Base-by-base conservation (phyloP, 176 grass and related monocot species). In the Otatea glauca region DNA sequence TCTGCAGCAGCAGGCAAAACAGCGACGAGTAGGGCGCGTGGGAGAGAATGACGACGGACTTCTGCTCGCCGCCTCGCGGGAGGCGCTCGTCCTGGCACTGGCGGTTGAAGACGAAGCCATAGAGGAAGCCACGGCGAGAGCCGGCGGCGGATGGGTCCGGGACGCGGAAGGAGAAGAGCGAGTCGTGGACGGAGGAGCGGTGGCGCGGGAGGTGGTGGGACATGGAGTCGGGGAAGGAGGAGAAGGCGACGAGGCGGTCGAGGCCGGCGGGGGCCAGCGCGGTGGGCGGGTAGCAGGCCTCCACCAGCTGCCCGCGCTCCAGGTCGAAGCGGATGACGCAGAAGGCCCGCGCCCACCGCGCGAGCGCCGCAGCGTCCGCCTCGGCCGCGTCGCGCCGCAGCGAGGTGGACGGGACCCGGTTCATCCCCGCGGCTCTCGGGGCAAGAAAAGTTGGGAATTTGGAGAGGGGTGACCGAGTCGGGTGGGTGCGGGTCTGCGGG, bases 151-250 rank as follows among this genome's bases (percentile, higher is more conserved):
- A 5, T 0, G 88, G 86, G 81, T 82, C 70, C 6, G 91, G 96
- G 54, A 98, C 35, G 68, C 96, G 93, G 72, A 98, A 98, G 81
- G 93, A 95, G 91, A 98, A 96, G 81, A 98, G 94, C 43, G 91
- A 98, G 76, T 98, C 96, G 89, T 95, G 91, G 43, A 96, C 88
- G 68, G 93, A 93, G 79, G 96, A 98, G 82, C 89, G 79, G 87
- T 94, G 88, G 78, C 91, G 91, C 70, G 91, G 96, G 56, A 92
- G 92, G 90, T 98, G 96, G 89, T 95, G 93, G 41, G 96, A 98
- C 93, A 95, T 98, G 88, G 96, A 98, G 72, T 98, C 96, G 1
- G 96, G 96, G 88, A 98, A 98, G 71, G 96, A 98, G 85, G 96
- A 98, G 91, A 95, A 98, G 50, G 96, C 88, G 59, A 91, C 88